Percentiles rank a stretch among this genome's conserved stretches.
Conservation (phyloP, 257 asterid genomes). For the Solanum paucissectum region DNA sequence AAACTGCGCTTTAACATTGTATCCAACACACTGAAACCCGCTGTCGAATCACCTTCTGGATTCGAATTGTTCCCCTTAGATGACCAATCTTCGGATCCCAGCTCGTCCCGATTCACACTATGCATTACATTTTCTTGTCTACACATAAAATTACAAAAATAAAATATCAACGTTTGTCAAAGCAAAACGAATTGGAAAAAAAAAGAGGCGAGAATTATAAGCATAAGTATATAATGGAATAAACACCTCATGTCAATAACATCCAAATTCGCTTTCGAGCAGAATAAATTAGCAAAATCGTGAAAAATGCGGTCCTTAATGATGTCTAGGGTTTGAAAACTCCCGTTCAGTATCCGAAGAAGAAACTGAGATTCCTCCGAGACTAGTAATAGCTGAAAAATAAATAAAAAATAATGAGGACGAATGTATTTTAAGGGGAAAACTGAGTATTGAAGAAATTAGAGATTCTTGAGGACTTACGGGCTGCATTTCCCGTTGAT, state of each 20-base stretch:
- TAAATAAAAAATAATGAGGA: not conserved
- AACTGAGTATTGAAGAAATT: not conserved
- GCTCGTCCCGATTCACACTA: constrained; percentile 13
- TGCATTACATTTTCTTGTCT: not conserved
- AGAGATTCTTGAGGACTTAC: not conserved
- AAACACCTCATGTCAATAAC: constrained; percentile 31
- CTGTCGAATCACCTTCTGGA: constrained; percentile 35
- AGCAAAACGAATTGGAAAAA: not conserved
- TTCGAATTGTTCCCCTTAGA: constrained; percentile 25
- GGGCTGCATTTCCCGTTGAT: not conserved
- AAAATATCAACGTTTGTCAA: not conserved
- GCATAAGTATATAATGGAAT: not conserved
- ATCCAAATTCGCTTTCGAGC: constrained; percentile 17
- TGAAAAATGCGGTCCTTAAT: constrained; percentile 39
- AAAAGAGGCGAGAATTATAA: not conserved
- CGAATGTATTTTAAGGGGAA: not conserved
- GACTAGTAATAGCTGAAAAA: constrained; percentile 33
- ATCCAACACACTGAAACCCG: constrained; percentile 67
- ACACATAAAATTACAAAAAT: not conserved
- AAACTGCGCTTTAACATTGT: constrained; percentile 53
- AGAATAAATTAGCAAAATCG: constrained; percentile 18
- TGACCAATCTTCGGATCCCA: not conserved
- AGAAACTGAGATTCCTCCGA: constrained; percentile 48
- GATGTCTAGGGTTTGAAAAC: constrained; percentile 47
- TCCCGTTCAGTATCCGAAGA: constrained; percentile 40